Base-by-base conservation (phyloP, 2,329 filamentous ascomycete species). In the Fusarium praegraminearum region DNA sequence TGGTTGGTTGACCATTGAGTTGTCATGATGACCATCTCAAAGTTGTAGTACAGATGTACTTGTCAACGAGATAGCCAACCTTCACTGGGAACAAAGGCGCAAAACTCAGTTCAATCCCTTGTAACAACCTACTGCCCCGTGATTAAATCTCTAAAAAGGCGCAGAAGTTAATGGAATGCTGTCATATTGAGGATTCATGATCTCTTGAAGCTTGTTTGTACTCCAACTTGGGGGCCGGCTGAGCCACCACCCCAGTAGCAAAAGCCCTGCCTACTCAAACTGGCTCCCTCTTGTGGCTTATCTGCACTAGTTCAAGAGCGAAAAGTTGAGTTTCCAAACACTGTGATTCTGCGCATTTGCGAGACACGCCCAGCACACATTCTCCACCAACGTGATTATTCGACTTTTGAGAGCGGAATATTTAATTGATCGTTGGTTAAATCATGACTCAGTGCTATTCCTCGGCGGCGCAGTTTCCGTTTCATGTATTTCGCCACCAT, bases 251-350 rank as follows among this genome's bases (percentile, higher is more conserved):
- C 35, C 26, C 41, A 15, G 36, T 43, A 43, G 18, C 45, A n/a
- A n/a, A n/a, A n/a, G n/a, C n/a, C n/a, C 28, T 33, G 26, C 24
- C 26, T 20, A 6, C 28, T 30, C 28, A 12, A 11, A 12, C 24
- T 28, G 49, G 49, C 33, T 61, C 43, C 62, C 61, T 61, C 62
- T 40, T 66, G 43, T 60, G 54, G 62, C 62, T 65, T 35, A 38
- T 40, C n/a, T 7, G 6, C n/a, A 20, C 36, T 40, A 40, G 36
- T 40, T 30, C 9, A n/a, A 20, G 26, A 12, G 10, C 49, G 9
- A 16, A 30, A 46, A 20, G 43, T 28, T 12, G 18, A 18, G 33
- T 51, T 38, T 51, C 49, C 15, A 18, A 12, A n/a, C 47, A 11
- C 28, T 33, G 45, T 32, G 26, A 45, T 53, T 45, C 15, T 67